These are phyloP conservation scores for Gossypium longicalyx DNA, from an alignment of 345 rosid species.

Conservation along the genomic window DNA sequence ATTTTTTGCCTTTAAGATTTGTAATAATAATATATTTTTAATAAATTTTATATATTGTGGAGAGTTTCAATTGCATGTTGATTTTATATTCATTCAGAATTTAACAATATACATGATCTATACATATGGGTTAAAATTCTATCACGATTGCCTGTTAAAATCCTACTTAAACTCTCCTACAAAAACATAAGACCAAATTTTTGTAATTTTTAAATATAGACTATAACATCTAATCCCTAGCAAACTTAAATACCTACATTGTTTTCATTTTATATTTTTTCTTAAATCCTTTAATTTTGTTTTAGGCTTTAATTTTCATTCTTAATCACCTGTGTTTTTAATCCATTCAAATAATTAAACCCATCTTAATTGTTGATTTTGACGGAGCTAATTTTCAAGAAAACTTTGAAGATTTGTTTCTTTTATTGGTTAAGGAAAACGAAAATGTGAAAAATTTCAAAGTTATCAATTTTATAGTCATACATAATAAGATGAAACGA, in stretches of 20 bases:
- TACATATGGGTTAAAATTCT: neutral
- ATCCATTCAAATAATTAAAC: neutral
- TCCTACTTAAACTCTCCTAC: neutral
- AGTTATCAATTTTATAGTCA: neutral
- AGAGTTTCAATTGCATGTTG: neutral
- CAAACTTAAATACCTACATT: neutral
- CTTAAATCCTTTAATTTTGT: neutral
- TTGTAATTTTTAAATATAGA: neutral
- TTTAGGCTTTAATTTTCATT: neutral
- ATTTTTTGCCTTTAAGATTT: neutral
- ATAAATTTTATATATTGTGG: neutral
- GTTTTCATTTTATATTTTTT: neutral
- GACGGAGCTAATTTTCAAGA: neutral
- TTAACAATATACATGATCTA: neutral
- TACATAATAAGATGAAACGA: neutral
- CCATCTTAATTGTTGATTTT: neutral
- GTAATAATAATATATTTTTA: neutral
- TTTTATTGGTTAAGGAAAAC: neutral
- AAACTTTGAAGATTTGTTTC: neutral
- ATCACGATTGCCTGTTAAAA: neutral
- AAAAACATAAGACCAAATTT: neutral
- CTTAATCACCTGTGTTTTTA: neutral
- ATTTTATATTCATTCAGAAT: neutral
- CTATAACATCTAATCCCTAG: neutral
- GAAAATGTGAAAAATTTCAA: neutral